Conservation (phyloP, 1,139 yeast species). For the Scheffersomyces lignicola region DNA sequence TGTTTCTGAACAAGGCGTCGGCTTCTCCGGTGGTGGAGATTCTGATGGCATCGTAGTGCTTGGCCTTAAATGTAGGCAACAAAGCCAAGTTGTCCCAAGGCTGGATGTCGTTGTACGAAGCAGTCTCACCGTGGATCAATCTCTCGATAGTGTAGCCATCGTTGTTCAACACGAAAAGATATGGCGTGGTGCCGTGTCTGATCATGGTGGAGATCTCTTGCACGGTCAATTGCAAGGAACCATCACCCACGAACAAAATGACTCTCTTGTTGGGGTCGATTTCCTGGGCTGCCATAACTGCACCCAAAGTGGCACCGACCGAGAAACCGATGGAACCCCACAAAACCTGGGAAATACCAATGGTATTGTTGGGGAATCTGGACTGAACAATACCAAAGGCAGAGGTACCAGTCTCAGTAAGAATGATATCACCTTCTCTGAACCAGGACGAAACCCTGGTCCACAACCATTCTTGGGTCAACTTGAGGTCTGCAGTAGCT, state of each 20-base stretch:
- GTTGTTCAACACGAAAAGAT: constrained; percentile 79
- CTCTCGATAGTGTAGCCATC: constrained; percentile 90
- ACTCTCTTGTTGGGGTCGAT: constrained; percentile 69
- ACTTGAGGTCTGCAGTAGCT: constrained; percentile 23
- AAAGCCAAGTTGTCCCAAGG: constrained; percentile 75
- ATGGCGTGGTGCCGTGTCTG: constrained; percentile 78
- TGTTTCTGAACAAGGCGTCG: constrained; percentile 54
- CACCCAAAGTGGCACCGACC: constrained; percentile 84
- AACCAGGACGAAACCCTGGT: constrained; percentile 72
- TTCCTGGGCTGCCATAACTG: constrained; percentile 81
- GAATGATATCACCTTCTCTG: constrained; percentile 74
- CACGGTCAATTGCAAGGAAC: constrained; percentile 84
- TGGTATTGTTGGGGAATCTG: constrained; percentile 68
- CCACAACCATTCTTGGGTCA: constrained; percentile 85
- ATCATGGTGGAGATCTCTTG: constrained; percentile 85
- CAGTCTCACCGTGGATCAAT: constrained; percentile 78
- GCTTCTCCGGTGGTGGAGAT: constrained; percentile 68
- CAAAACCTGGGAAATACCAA: constrained; percentile 83
- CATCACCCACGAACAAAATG: constrained; percentile 84
- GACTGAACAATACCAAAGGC: constrained; percentile 84
- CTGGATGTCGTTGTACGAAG: constrained; percentile 78
- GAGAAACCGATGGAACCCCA: constrained; percentile 93
- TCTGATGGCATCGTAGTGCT: constrained; percentile 53
- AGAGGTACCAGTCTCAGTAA: constrained; percentile 89
- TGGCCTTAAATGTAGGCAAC: constrained; percentile 72